Evolutionary conservation across 192 early-diverging fungal species (phyloP).

Genomic region (Coemansia umbellata): DNA sequence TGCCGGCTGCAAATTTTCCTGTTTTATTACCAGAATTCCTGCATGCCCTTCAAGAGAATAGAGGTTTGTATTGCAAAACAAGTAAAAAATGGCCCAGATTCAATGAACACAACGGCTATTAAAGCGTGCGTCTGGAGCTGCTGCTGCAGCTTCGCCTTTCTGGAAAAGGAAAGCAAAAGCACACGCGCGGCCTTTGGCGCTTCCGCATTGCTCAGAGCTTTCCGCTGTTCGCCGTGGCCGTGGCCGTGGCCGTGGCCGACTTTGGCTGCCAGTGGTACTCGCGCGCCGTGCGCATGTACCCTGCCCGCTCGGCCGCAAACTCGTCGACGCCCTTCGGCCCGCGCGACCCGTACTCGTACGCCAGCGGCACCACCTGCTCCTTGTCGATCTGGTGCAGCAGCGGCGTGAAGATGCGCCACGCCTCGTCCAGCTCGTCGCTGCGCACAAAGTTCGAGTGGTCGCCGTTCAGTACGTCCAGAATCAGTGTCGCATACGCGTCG

Average conservation of each 20-base stretch:
- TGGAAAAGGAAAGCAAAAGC: no score
- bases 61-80: no score
- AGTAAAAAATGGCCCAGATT: no score
- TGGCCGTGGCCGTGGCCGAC: slow-evolving; percentile 8
- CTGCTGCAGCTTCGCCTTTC: no score
- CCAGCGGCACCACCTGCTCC: slow-evolving; percentile 59
- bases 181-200: no score
- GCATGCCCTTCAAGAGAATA: no score
- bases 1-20: no score
- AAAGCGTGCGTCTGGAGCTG: no score
- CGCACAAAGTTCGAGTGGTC: slow-evolving; percentile 97
- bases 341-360: slow-evolving; percentile 78
- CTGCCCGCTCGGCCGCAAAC: slow-evolving; percentile 55
- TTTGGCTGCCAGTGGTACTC: slow-evolving; percentile 54
- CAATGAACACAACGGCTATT: no score
- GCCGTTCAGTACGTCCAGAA: slow-evolving; percentile 85
- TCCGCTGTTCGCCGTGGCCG: neutral
- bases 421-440: slow-evolving; percentile 87
- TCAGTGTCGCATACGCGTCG: slow-evolving; percentile 95
- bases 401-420: slow-evolving; percentile 98
- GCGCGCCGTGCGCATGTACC: slow-evolving; percentile 41
- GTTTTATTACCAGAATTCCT: no score
- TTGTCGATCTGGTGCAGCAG: slow-evolving; percentile 84
- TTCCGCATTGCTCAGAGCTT: slow-evolving; percentile 22
- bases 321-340: slow-evolving; percentile 75